These are phyloP conservation scores for Leccinum olivaceopallidum DNA, from an alignment of 768 basidiomycete species.

Conservation along the genomic window DNA sequence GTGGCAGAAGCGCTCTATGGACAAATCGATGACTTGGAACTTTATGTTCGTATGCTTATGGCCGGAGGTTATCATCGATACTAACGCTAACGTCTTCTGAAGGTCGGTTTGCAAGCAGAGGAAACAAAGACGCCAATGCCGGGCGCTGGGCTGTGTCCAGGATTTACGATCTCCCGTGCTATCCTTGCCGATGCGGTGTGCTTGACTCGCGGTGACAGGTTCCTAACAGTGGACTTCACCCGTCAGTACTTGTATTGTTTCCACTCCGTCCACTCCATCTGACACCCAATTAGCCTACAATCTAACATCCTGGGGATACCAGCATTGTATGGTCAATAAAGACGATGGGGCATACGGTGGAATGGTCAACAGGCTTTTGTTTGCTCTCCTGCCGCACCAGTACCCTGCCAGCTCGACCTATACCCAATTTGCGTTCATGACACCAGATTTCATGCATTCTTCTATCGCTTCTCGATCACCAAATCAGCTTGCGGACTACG, in stretches of 20 bases:
- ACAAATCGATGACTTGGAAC: slow-evolving; percentile 77
- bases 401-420: slow-evolving; percentile 67
- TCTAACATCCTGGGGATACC: slow-evolving; percentile 77
- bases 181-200: slow-evolving; percentile 79
- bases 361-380: slow-evolving; percentile 70
- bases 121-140: slow-evolving; percentile 61
- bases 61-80: no score
- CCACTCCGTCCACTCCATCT: background rate
- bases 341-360: slow-evolving; percentile 75
- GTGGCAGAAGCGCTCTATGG: slow-evolving; percentile 67
- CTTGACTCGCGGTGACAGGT: slow-evolving; percentile 76
- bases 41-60: slow-evolving; percentile 66
- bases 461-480: slow-evolving; percentile 42
- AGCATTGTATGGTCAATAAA: slow-evolving; percentile 63
- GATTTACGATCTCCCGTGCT: slow-evolving; percentile 80
- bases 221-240: slow-evolving; percentile 74
- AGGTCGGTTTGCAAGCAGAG: slow-evolving; percentile 74
- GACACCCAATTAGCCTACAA: slow-evolving; percentile 54
- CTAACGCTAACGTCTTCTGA: slow-evolving; percentile 2
- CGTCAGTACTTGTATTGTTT: slow-evolving; percentile 44
- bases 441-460: slow-evolving; percentile 45
- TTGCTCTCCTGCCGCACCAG: slow-evolving; percentile 68
- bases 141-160: slow-evolving; percentile 79
- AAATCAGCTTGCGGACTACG: slow-evolving; percentile 46
- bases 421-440: slow-evolving; percentile 81